phyloP scores from a whole-genome alignment of 129 eudicot species.

The Cynara cardunculus region DNA sequence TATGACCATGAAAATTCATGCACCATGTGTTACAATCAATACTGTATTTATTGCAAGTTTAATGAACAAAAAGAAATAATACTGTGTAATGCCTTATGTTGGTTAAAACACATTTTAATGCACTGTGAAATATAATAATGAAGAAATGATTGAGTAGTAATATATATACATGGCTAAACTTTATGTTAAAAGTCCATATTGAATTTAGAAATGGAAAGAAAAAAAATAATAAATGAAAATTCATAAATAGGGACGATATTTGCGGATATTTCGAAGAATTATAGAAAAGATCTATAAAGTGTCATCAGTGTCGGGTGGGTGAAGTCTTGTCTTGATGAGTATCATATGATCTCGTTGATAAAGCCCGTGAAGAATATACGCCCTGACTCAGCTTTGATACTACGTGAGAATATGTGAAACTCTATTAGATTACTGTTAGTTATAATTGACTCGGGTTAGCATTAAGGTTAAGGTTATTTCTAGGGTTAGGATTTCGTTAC shows the following conservation, averaged over 20 bases:
- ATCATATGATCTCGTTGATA: neutral
- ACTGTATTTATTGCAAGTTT: constrained; percentile 16
- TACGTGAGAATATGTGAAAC: too few relatives aligned
- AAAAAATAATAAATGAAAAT: neutral
- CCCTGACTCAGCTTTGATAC: neutral
- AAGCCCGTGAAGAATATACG: neutral
- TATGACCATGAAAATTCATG: neutral
- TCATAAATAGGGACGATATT: neutral
- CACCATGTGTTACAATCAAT: constrained; percentile 23
- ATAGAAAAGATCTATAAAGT: neutral
- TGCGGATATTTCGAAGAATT: neutral
- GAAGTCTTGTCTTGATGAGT: neutral
- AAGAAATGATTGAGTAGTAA: neutral
- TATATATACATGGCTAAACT: neutral
- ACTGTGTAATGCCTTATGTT: neutral
- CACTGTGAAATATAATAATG: neutral
- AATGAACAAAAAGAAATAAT: constrained; percentile 9
- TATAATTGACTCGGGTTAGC: neutral
- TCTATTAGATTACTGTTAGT: too few relatives aligned
- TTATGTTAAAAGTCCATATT: neutral
- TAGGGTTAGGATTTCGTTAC: neutral
- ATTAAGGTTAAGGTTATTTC: neutral
- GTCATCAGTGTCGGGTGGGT: neutral
- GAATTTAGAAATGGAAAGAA: neutral
- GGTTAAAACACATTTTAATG: neutral